A percentile compares a stretch with the other conserved stretches of the same genome.
These are phyloP conservation scores for Erysimum cheiri DNA, from an alignment of 441 rosid species.

Conservation along the genomic window DNA sequence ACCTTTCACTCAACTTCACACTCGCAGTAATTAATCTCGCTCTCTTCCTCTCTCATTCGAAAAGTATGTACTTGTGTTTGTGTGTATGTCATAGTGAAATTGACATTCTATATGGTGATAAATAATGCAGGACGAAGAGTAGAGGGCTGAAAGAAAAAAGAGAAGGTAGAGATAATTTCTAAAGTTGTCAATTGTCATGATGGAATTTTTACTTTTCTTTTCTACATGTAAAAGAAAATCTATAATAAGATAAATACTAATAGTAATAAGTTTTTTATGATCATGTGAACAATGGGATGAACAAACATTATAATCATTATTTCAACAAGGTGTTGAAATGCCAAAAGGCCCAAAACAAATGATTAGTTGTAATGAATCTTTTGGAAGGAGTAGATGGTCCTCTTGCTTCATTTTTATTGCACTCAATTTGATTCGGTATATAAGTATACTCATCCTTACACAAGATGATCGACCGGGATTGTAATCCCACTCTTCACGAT, in stretches of 20 bases:
- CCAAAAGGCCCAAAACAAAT: background rate
- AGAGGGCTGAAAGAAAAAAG: conserved; percentile 1
- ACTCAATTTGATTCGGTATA: background rate
- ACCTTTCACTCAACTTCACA: background rate
- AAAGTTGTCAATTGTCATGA: background rate
- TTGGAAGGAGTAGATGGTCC: background rate
- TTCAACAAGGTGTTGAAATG: background rate
- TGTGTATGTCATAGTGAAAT: background rate
- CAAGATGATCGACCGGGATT: background rate
- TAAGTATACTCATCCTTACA: background rate
- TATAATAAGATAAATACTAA: background rate
- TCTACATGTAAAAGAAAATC: background rate
- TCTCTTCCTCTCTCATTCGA: too few species aligned
- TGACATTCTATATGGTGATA: background rate
- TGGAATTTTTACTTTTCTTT: background rate
- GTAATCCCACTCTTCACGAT: background rate
- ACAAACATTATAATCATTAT: background rate
- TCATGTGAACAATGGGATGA: background rate
- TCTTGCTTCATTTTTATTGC: background rate
- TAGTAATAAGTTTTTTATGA: background rate
- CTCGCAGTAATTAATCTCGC: background rate
- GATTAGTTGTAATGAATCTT: background rate
- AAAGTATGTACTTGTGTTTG: background rate
- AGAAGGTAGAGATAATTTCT: background rate
- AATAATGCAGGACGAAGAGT: conserved; percentile 5